Evolutionary conservation across 1,284 basidiomycete genomes (phyloP), one percentile per base, ranked within the genome.

Genomic region (Apiotrichum akiyoshidainum): DNA sequence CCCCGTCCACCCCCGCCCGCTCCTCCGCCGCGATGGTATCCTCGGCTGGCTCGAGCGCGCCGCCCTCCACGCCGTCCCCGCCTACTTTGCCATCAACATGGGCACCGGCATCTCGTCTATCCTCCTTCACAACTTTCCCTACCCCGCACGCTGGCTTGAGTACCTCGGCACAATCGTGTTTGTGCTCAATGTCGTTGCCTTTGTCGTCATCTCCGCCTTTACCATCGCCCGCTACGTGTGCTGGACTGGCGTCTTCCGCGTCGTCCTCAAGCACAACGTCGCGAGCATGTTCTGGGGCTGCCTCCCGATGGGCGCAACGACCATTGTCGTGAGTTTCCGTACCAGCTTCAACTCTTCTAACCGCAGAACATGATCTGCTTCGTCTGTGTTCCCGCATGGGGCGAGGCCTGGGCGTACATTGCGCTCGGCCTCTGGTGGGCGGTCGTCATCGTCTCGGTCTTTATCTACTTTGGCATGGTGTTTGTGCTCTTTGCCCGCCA

Each of bases 381-480:
- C 34, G 71, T 71, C 2, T 76, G 75, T 52, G 73, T 77, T 1
- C 70, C 74, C 1, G 68, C 68, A 0, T 80, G 84, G 40, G 86
- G 86, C 11, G 72, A 69, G 40, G 52, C 68, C 0, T 87, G 89
- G 71, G 75, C 86, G 0, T 84, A 82, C 55, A 75, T 83, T 39
- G 76, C 88, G 19, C 87, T 87, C 84, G 82, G 70, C 1, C 68
- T 88, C 12, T 91, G 89, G 89, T 90, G 88, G 89, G 63, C 86
- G 41, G 83, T 87, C 63, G 80, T 84, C 2, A 73, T 80, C 1
- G 65, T 87, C 37, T 84, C 87, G 1, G 69, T 86, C 9, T 26
- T 83, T 22, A 85, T 85, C 59, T 85, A 83, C 63, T 84, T 87
- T 71, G 84, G 85, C 11, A 79, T 86, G 58, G 75, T 88, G 5